Percentiles rank a stretch among this genome's conserved stretches.
These are phyloP conservation scores for Mallotus repandus DNA, from an alignment of 441 rosid species.

Conservation along the genomic window DNA sequence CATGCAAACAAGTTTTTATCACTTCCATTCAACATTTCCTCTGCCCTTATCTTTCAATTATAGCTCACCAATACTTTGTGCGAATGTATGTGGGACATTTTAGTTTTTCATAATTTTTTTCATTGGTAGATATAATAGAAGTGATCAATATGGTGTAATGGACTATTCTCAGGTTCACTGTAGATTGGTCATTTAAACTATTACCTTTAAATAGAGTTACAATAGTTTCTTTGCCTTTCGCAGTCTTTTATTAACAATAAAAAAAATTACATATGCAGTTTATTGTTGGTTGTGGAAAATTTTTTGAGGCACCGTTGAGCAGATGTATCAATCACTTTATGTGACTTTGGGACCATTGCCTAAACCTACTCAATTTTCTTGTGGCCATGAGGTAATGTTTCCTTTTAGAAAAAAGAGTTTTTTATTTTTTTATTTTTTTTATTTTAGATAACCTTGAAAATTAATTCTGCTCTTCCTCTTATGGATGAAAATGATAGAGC, in stretches of 20 bases:
- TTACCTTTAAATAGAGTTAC: too few relatives aligned
- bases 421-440: too few relatives aligned
- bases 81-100: too few relatives aligned
- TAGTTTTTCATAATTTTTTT: too few relatives aligned
- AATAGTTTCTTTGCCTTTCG: too few relatives aligned
- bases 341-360: conserved; percentile 82
- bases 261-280: conserved; percentile 42
- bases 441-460: not conserved
- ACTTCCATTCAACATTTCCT: too few relatives aligned
- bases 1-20: not conserved
- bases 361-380: conserved; percentile 72
- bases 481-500: not conserved
- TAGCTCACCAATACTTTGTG: not conserved
- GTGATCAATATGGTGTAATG: too few relatives aligned
- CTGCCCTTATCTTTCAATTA: not conserved
- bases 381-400: conserved; percentile 81
- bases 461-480: not conserved
- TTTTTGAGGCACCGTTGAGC: conserved; percentile 96
- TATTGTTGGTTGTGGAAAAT: conserved; percentile 84
- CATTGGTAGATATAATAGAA: too few relatives aligned
- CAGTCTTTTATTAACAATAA: too few relatives aligned
- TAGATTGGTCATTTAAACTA: not conserved
- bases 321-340: conserved; percentile 89
- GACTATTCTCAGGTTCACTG: not conserved
- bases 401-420: too few relatives aligned